phyloP scores from a whole-genome alignment of 2,329 filamentous ascomycete genomes.

The Geosmithia flava region DNA sequence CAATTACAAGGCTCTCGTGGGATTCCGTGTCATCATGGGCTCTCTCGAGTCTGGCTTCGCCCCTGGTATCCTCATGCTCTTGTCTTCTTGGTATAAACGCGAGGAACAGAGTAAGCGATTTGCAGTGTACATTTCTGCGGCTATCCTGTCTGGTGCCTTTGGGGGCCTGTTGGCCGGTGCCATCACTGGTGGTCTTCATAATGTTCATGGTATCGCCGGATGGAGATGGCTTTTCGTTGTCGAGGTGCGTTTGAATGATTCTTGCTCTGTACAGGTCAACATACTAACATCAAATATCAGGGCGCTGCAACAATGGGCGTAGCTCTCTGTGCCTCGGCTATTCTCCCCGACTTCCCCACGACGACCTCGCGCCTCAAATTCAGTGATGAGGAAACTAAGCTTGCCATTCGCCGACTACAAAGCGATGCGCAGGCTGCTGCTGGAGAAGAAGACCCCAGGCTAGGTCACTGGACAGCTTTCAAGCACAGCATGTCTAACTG shows the following conservation, averaged over 20 bases:
- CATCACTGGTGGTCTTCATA: conserved; percentile 41
- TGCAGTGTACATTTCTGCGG: conserved; percentile 61
- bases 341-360: conserved; percentile 59
- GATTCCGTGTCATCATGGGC: conserved; percentile 34
- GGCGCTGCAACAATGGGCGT: conserved; percentile 49
- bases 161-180: conserved; percentile 49
- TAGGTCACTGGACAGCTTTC: conserved; percentile 5
- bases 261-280: too few relatives aligned
- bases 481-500: conserved; percentile 4
- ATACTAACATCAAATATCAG: conserved; percentile 11
- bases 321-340: conserved; percentile 48
- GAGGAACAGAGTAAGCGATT: conserved; percentile 18
- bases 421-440: conserved; percentile 48
- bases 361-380: conserved; percentile 38
- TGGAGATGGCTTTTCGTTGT: conserved; percentile 42
- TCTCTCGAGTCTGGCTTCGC: conserved; percentile 47
- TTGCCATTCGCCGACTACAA: conserved; percentile 49
- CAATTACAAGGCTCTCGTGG: conserved; percentile 13
- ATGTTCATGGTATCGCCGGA: conserved; percentile 31
- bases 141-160: conserved; percentile 55
- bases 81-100: conserved; percentile 53
- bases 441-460: conserved; percentile 49
- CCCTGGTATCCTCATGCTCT: conserved; percentile 45
- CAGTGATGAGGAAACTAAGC: conserved; percentile 43
- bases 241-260: conserved; percentile 7